These are phyloP conservation scores for Cadophora luteo-olivacea DNA, from an alignment of 2,329 filamentous ascomycete genomes.

Conservation along the genomic window DNA sequence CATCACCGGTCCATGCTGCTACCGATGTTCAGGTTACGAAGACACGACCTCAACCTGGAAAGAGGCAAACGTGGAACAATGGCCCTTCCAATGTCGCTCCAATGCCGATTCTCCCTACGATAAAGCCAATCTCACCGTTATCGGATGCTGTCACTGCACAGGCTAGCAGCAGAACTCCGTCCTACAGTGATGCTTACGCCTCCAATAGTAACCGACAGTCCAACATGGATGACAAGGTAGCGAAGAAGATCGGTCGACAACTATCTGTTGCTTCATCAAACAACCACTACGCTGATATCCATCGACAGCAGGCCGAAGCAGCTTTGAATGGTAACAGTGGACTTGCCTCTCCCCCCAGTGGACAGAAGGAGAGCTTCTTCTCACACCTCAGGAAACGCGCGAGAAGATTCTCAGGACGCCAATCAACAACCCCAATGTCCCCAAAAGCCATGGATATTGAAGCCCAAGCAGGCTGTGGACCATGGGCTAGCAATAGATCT, in stretches of 20 bases:
- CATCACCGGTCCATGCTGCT: conserved; percentile 52
- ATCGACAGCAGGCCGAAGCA: conserved; percentile 89
- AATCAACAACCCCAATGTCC: conserved; percentile 76
- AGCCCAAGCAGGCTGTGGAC: conserved; percentile 88
- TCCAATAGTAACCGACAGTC: conserved; percentile 48
- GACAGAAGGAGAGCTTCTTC: conserved; percentile 95
- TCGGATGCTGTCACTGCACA: conserved; percentile 92
- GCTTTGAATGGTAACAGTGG: conserved; percentile 84
- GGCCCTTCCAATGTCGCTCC: conserved; percentile 81
- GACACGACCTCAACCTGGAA: conserved; percentile 62
- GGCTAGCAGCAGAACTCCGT: conserved; percentile 69
- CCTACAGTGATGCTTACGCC: conserved; percentile 57
- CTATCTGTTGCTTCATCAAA: conserved; percentile 90
- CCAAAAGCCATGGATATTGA: conserved; percentile 87
- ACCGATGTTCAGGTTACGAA: conserved; percentile 53
- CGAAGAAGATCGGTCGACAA: conserved; percentile 94
- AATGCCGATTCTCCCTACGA: conserved; percentile 95
- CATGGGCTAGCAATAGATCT: conserved; percentile 86
- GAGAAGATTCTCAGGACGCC: conserved; percentile 87
- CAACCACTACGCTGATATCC: conserved; percentile 90
- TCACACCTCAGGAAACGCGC: conserved; percentile 95
- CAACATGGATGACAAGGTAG: conserved; percentile 66
- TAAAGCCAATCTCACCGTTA: conserved; percentile 94
- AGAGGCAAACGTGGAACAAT: conserved; percentile 94
- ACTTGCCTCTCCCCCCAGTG: conserved; percentile 76